These are phyloP conservation scores for Jaapia argillacea DNA, from an alignment of 768 basidiomycete genomes.

Conservation along the genomic window DNA sequence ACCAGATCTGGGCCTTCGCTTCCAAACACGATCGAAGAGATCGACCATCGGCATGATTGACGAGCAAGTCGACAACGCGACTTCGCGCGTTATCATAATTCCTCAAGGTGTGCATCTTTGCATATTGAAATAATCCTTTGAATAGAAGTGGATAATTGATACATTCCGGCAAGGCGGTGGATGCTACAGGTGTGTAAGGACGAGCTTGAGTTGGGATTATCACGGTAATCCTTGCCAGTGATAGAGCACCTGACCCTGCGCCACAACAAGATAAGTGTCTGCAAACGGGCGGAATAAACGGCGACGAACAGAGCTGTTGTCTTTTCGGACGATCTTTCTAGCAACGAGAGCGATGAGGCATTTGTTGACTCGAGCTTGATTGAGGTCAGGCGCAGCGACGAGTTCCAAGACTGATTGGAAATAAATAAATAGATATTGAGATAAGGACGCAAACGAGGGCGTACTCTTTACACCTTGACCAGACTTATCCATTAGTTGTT, in stretches of 20 bases:
- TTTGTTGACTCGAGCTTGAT: slow-evolving; percentile 87
- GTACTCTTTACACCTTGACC: slow-evolving; percentile 53
- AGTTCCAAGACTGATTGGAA: slow-evolving; percentile 64
- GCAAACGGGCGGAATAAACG: not conserved
- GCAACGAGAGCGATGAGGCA: slow-evolving; percentile 87
- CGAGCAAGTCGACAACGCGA: not conserved
- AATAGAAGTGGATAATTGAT: not conserved
- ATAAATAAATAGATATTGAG: not conserved
- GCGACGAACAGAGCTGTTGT: slow-evolving; percentile 31
- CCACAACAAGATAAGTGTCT: not conserved
- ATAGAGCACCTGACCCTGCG: slow-evolving; percentile 56
- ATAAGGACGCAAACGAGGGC: slow-evolving; percentile 10
- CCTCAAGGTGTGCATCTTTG: not conserved
- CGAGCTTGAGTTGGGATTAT: too few relatives aligned
- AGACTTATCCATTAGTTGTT: slow-evolving; percentile 57
- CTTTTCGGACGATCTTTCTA: slow-evolving; percentile 75
- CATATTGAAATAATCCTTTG: not conserved
- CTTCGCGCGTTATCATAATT: not conserved
- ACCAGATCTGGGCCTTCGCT: too few relatives aligned
- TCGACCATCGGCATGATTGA: too few relatives aligned
- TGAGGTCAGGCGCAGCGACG: slow-evolving; percentile 71
- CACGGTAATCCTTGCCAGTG: slow-evolving; percentile 50
- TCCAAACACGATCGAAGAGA: too few relatives aligned
- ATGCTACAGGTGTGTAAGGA: not conserved
- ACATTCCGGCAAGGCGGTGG: not conserved